These are phyloP conservation scores for Entrophospora sp. DNA, from an alignment of 192 early-diverging fungal species.

Conservation along the genomic window DNA sequence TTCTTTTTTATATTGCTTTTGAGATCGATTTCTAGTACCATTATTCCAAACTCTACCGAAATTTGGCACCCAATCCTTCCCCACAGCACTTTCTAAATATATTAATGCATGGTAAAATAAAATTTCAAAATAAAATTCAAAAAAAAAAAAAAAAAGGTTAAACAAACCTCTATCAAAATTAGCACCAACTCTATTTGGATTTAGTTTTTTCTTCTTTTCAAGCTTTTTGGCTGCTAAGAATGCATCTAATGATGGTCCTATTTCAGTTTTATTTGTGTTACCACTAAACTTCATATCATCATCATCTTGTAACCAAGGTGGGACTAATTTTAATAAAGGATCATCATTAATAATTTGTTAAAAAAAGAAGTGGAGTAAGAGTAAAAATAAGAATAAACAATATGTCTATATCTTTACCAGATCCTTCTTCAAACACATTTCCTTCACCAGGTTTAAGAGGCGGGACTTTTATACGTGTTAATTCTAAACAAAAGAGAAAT, in stretches of 20 bases:
- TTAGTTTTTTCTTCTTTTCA: background rate
- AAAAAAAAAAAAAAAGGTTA: background rate
- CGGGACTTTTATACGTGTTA: background rate
- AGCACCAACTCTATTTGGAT: background rate
- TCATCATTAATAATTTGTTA: background rate
- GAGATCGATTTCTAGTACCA: background rate
- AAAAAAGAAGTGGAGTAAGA: too few species aligned
- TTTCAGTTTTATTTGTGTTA: background rate
- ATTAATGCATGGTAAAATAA: background rate
- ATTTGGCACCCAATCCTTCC: background rate
- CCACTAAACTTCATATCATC: background rate
- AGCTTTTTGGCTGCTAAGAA: background rate
- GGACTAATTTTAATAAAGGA: background rate
- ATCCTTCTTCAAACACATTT: too few species aligned
- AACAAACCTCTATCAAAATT: background rate
- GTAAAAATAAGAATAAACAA: too few species aligned
- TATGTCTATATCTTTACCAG: too few species aligned
- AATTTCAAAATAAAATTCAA: background rate
- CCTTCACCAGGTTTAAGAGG: background rate
- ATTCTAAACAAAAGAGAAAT: background rate
- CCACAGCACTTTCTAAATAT: background rate
- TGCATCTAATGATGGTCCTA: background rate
- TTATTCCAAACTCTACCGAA: background rate
- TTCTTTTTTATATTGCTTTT: background rate
- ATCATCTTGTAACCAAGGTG: background rate